These are phyloP conservation scores for Fusarium chlamydosporum DNA, from an alignment of 2,329 filamentous ascomycete species.

Conservation along the genomic window DNA sequence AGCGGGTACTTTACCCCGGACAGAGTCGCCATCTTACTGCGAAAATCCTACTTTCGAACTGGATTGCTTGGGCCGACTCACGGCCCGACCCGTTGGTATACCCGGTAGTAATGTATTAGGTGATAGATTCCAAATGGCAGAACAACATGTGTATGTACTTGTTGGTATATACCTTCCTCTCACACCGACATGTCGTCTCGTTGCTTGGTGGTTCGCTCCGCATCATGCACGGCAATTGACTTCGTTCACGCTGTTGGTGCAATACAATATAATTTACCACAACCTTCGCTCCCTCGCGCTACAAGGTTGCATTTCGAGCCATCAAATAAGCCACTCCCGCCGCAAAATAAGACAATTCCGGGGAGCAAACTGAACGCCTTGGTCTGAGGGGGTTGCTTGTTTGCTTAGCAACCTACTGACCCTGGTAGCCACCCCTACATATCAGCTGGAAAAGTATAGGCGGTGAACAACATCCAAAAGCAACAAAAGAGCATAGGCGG, in stretches of 20 bases:
- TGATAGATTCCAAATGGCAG: not conserved
- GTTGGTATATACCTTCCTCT: constrained; percentile 1
- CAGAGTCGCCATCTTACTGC: constrained; percentile 30
- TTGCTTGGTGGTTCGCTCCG: constrained; percentile 20
- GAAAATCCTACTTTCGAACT: constrained; percentile 35
- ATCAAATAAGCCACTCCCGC: constrained; percentile 50
- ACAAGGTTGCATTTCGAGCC: constrained; percentile 35
- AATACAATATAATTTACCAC: constrained; percentile 11
- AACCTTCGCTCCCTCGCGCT: constrained; percentile 35
- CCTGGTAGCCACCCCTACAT: constrained; percentile 41
- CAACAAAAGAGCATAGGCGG: constrained; percentile 33
- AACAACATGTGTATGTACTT: constrained; percentile 12
- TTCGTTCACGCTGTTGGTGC: constrained; percentile 25
- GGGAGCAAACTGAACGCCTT: constrained; percentile 27
- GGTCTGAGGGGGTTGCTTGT: constrained; percentile 28
- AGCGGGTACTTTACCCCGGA: constrained; percentile 32
- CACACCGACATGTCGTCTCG: constrained; percentile 44
- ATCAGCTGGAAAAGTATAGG: constrained; percentile 36
- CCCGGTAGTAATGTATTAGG: constrained; percentile 31
- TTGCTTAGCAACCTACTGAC: constrained; percentile 38
- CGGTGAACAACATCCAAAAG: constrained; percentile 47
- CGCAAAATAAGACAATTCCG: constrained; percentile 45
- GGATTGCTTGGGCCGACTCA: constrained; percentile 37
- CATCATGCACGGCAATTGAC: constrained; percentile 25
- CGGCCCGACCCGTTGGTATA: constrained; percentile 50